phyloP scores from a whole-genome alignment of 2,329 filamentous ascomycete species.

The Penicillium psychrosexuale region DNA sequence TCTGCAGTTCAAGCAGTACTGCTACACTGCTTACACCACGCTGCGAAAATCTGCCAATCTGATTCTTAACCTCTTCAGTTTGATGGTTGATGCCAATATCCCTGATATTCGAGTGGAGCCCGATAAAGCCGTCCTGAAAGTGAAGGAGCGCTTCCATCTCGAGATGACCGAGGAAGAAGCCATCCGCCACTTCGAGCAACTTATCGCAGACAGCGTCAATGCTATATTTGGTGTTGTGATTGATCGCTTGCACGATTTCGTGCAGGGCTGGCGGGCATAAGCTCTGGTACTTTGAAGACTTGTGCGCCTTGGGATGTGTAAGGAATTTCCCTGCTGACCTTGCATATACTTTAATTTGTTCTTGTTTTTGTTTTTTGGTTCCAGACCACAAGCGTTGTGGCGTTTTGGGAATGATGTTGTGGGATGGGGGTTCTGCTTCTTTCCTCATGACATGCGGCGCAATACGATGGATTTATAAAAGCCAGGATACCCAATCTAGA shows the following conservation, averaged over 20 bases:
- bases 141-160: constrained; percentile 89
- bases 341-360: not conserved
- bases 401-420: not conserved
- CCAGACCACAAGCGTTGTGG: not conserved
- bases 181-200: constrained; percentile 76
- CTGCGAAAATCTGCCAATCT: constrained; percentile 85
- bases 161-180: constrained; percentile 92
- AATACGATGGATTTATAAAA: constrained; percentile 6
- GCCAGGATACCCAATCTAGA: constrained; percentile 13
- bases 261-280: constrained; percentile 81
- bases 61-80: constrained; percentile 88
- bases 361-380: too few relatives aligned
- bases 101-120: constrained; percentile 90
- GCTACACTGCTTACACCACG: constrained; percentile 89
- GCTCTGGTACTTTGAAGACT: not conserved
- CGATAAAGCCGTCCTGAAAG: constrained; percentile 91
- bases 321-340: too few relatives aligned
- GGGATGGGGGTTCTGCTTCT: not conserved
- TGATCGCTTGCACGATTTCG: constrained; percentile 88
- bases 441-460: not conserved
- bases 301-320: not conserved
- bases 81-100: constrained; percentile 98
- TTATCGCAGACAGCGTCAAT: constrained; percentile 88
- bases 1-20: constrained; percentile 87
- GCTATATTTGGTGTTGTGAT: constrained; percentile 91